Percentiles rank a stretch among this genome's conserved stretches.
phyloP scores from a whole-genome alignment of 2,329 filamentous ascomycete species.

The Colletotrichum sp. region DNA sequence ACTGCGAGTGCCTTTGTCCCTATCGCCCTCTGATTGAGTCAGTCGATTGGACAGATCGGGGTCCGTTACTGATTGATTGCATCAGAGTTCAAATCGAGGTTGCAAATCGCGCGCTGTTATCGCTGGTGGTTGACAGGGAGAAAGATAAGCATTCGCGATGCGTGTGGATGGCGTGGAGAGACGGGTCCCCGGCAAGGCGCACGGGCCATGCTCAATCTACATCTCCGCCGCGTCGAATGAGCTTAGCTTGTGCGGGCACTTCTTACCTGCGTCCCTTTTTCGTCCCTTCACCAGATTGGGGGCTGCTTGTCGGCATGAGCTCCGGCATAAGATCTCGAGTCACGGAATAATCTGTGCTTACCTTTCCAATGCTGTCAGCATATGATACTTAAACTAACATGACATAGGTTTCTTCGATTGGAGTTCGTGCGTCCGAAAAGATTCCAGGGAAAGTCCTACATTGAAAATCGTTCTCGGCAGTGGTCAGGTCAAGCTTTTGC shows the following conservation, averaged over 20 bases:
- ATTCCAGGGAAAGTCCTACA: accelerated
- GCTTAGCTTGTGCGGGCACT: not conserved
- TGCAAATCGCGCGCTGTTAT: slow-evolving; percentile 12
- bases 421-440: not conserved
- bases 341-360: not conserved
- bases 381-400: accelerated
- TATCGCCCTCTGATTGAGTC: not conserved
- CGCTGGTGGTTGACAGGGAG: slow-evolving; percentile 1
- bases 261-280: not conserved
- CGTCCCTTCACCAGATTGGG: not conserved
- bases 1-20: not conserved
- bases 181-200: not conserved
- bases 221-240: slow-evolving; percentile 1
- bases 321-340: not conserved
- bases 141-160: slow-evolving; percentile 17
- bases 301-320: not conserved
- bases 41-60: not conserved
- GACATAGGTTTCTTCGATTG: not conserved
- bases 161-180: slow-evolving; percentile 20
- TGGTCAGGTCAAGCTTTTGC: slow-evolving; percentile 13
- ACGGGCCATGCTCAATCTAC: not conserved
- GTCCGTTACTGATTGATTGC: not conserved
- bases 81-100: not conserved
- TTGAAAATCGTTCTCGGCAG: not conserved
- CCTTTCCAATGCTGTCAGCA: not conserved